Evolutionary conservation across 176 grass and related monocot species (phyloP), one percentile per base, ranked within the genome.

Genomic region (Chloris gayana): DNA sequence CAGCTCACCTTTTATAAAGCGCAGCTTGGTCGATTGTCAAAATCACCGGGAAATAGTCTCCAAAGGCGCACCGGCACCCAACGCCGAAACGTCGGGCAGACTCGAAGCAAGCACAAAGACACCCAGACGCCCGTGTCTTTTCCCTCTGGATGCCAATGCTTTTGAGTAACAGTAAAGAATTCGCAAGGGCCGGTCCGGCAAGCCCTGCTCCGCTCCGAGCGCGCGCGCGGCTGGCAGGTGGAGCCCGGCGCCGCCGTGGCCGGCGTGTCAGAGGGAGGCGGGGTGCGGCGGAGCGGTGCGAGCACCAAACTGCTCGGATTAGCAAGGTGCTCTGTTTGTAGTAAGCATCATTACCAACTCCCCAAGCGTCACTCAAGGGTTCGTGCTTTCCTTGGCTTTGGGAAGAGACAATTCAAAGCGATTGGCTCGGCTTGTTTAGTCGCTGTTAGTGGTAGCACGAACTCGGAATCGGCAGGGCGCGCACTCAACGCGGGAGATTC

Each of bases 111-210:
- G 51, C 77, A 81, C 82, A 44, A 10, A 61, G 25, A 27, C 46
- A 26, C 26, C 0, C 42, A 21, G 27, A 0, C 1, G 27, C 29
- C 22, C 18, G 1, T 6, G 66, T 33, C 51, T 44, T 27, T 30
- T 14, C 32, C 30, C 49, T 7, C 32, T 54, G 18, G 22, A 29
- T 32, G 61, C 62, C 13, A 1, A 42, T 17, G 63, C 82, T 71
- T 81, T 89, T 81, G 87, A 71, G 77, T 85, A 37, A 66, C 65
- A 81, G 87, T 89, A 85, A 85, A 89, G 87, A 61, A 85, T 49
- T 6, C 34, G 87, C 82, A 89, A 80, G 33, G 37, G 14, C 44
- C 31, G 45, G 45, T 18, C 7, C 22, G n/a, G n/a, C n/a, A n/a
- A 37, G 3, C 7, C 50, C 59, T 12, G 19, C 12, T 14, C 9